phyloP scores from a whole-genome alignment of 495 filamentous ascomycete genomes.

The Daldinia bambusicola region DNA sequence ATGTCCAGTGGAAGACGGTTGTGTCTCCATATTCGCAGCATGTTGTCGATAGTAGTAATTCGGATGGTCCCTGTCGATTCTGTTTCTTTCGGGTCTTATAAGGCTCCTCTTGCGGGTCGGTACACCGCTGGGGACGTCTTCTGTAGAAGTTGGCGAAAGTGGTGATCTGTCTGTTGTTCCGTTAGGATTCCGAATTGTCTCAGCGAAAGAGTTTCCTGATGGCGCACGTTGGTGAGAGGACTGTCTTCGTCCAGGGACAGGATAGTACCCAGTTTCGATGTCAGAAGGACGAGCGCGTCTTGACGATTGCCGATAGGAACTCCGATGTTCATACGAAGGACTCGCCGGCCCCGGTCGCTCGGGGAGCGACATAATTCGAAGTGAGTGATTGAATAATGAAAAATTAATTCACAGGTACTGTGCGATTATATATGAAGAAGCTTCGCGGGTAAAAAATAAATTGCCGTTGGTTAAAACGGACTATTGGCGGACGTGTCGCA shows the following conservation, averaged over 20 bases:
- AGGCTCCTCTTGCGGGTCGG: constrained; percentile 79
- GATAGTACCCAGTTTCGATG: constrained; percentile 67
- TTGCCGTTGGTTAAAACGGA: constrained; percentile 15
- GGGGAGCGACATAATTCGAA: constrained; percentile 71
- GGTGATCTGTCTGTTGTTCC: constrained; percentile 57
- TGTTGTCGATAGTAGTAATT: constrained; percentile 95
- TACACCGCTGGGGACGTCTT: constrained; percentile 43
- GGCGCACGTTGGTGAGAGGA: constrained; percentile 60
- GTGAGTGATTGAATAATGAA: constrained; percentile 39
- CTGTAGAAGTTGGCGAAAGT: constrained; percentile 56
- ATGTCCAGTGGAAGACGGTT: constrained; percentile 90
- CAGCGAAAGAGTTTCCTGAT: constrained; percentile 60
- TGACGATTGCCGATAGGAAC: constrained; percentile 72
- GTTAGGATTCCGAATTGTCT: constrained; percentile 61
- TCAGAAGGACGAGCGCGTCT: constrained; percentile 71
- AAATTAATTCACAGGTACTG: constrained; percentile 14
- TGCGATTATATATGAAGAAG: constrained; percentile 34
- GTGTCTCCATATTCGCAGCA: constrained; percentile 85
- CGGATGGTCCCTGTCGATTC: constrained; percentile 83
- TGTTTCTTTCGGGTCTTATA: constrained; percentile 85
- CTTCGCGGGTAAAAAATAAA: constrained; percentile 9
- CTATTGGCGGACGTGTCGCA: constrained; percentile 16
- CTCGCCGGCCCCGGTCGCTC: constrained; percentile 69
- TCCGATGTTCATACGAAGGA: constrained; percentile 67
- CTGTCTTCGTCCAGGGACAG: constrained; percentile 48